Evolutionary conservation across 2,329 filamentous ascomycete species (phyloP).

Genomic region (Claviceps sp.): DNA sequence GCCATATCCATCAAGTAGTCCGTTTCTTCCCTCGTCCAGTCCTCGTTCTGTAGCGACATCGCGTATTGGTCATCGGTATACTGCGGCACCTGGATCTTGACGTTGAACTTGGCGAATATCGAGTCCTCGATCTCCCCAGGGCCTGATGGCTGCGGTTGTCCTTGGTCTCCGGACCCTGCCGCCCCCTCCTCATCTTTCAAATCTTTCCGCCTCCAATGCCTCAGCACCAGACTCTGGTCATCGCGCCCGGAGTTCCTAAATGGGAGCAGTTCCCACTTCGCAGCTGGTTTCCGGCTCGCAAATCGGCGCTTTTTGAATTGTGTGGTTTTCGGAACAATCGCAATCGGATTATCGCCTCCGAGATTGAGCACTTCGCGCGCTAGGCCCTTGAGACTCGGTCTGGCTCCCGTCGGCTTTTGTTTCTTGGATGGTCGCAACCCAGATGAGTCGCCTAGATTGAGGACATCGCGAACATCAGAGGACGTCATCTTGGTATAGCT

Average conservation of each 20-base stretch:
- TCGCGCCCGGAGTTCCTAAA: slow-evolving; percentile 69
- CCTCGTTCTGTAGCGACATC: slow-evolving; percentile 53
- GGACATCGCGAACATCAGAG: slow-evolving; percentile 75
- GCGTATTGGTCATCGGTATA: slow-evolving; percentile 86
- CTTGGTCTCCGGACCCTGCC: slow-evolving; percentile 6
- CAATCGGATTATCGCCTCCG: slow-evolving; percentile 52
- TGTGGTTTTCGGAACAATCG: slow-evolving; percentile 47
- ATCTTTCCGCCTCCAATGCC: slow-evolving; percentile 65
- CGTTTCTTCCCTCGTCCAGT: slow-evolving; percentile 89
- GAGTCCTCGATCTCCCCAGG: slow-evolving; percentile 37
- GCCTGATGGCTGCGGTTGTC: neutral
- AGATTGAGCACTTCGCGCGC: slow-evolving; percentile 53
- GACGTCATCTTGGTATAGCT: slow-evolving; percentile 43
- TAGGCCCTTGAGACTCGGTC: slow-evolving; percentile 47
- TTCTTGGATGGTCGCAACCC: slow-evolving; percentile 56
- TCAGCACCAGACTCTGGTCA: slow-evolving; percentile 53
- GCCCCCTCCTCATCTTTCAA: slow-evolving; percentile 18
- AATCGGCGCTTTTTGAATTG: slow-evolving; percentile 47
- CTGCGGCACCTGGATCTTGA: slow-evolving; percentile 61
- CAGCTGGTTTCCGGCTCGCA: slow-evolving; percentile 39
- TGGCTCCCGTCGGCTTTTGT: slow-evolving; percentile 50
- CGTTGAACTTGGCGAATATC: slow-evolving; percentile 75
- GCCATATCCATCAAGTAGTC: slow-evolving; percentile 73
- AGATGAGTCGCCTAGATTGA: slow-evolving; percentile 56
- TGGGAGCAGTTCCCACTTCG: slow-evolving; percentile 51